A percentile compares a stretch with the other conserved stretches of the same genome.
phyloP scores from a whole-genome alignment of 2,329 filamentous ascomycete genomes.

The Sarocladium oryzae region DNA sequence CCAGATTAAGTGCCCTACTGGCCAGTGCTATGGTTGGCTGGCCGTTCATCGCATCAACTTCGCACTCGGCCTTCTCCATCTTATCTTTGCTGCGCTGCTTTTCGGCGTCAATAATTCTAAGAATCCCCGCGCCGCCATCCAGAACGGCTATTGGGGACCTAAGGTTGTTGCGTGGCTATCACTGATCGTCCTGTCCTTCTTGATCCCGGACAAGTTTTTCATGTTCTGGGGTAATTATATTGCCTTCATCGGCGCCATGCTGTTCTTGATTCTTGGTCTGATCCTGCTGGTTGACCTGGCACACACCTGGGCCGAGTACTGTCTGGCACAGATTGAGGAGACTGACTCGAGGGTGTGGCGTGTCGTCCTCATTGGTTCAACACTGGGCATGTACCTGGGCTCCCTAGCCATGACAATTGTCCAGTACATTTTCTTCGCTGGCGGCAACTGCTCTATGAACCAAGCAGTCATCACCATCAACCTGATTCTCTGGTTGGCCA shows the following conservation, averaged over 20 bases:
- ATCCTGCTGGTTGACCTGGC: constrained; percentile 91
- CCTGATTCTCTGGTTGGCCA: constrained; percentile 70
- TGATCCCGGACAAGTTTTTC: constrained; percentile 94
- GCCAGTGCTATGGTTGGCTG: constrained; percentile 90
- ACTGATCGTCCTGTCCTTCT: constrained; percentile 84
- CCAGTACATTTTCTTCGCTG: constrained; percentile 95
- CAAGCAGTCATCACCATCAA: constrained; percentile 95
- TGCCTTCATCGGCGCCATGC: constrained; percentile 77
- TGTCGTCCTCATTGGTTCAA: constrained; percentile 81
- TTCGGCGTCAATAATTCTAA: constrained; percentile 83
- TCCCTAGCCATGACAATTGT: constrained; percentile 91
- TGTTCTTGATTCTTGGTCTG: constrained; percentile 88
- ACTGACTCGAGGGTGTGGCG: constrained; percentile 82
- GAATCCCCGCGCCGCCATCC: constrained; percentile 77
- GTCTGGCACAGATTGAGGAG: constrained; percentile 86
- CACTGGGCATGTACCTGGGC: constrained; percentile 85
- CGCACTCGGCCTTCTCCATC: constrained; percentile 87
- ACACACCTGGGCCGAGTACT: constrained; percentile 96
- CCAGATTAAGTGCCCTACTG: constrained; percentile 85
- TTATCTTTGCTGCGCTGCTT: constrained; percentile 76
- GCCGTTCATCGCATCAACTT: constrained; percentile 98
- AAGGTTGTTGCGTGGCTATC: constrained; percentile 87
- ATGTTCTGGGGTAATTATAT: constrained; percentile 95
- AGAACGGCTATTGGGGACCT: constrained; percentile 99
- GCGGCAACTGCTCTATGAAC: constrained; percentile 82